Evolutionary conservation across 1,284 basidiomycete species (phyloP), one percentile per base, ranked within the genome.

Genomic region (Leccinum insigne): DNA sequence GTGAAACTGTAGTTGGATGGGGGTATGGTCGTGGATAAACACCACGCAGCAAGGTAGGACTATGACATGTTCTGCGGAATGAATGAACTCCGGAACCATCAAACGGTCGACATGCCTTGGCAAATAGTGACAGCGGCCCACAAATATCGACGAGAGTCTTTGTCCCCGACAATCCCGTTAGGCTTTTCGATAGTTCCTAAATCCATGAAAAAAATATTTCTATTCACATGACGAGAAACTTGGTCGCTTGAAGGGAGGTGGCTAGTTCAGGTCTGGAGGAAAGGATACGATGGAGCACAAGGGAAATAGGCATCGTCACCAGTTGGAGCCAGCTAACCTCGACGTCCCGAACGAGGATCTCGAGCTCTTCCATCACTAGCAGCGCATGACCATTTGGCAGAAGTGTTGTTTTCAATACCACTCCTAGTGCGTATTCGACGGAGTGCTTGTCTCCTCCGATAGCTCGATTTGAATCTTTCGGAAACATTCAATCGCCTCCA

Each of bases 371-470:
- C 0, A 86, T 56, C 40, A 40, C 40, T 40, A 14, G 40, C 0
- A 85, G 67, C 0, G 71, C 66, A 3, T 42, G 42, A 42, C 42
- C 42, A 42, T 42, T 14, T 21, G 1, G 4, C 80, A 75, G 62
- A 85, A 86, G 2, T 70, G 35, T 2, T 61, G 63, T 16, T 80
- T 76, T 2, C 63, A 29, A 68, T 83, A 82, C 76, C 79, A 81
- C 18, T 63, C 63, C 66, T 72, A 69, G 38, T 63, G 69, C 14
- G 56, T 64, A 0, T 60, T 54, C 2, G 67, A 68, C 18, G 72
- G 58, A 35, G 35, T 35, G 35, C 35, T 35, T 35, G 35, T 35
- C 35, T 35, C 35, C 35, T 35, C 35, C 35, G 35, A 35, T 35
- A 35, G 35, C 35, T 35, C 35, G 35, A 35, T 35, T 35, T 35